Base-by-base conservation (phyloP, 352 stramenopile genomes). In the Pythium brachiatum region DNA sequence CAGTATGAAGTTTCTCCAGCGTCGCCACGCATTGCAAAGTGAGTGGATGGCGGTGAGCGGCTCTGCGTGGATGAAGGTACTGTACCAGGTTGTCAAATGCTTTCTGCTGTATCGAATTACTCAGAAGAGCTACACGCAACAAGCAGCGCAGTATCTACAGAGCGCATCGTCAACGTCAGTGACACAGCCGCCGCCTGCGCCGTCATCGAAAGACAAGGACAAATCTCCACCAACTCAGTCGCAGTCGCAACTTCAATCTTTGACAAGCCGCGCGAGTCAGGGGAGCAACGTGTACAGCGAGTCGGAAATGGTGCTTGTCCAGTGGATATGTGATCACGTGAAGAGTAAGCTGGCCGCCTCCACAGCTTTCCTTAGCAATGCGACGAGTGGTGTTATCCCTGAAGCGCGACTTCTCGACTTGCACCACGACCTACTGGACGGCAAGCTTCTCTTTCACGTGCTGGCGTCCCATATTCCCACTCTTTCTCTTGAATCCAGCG, bases 281-380 rank as follows among this genome's bases (percentile, higher is more conserved):
- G 80, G 84, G 1, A 97, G 87, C 31, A 98, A 98, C 59, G 71
- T 98, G 4, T 98, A 97, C 62, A 96, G 86, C 29, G 84, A 97
- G 31, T 73, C 85, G 2, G 94, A 98, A 56, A 87, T 93, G 70
- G 81, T 98, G 21, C 57, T 98, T 2, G 62, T 98, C 2, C 85
- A 97, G 58, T 98, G 94, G 94, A 62, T 97, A 8, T 88, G 79
- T 11, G 86, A 94, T 51, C 76, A 91, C 50, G 62, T 95, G 25
- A 74, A 68, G 36, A 62, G 41, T 18, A 64, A 64, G 62, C 12
- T 65, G 0, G 47, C 23, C 1, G 25, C 12, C 9, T 52, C 44
- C 20, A 72, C 23, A 31, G 54, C 23, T 47, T 63, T 12, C 34
- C 60, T 3, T 44, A 60, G 32, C 0, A n/a, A 15, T 8, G 20